Evolutionary conservation across 208 protist genomes (phyloP).

Genomic region (Leishmania gerbilli): DNA sequence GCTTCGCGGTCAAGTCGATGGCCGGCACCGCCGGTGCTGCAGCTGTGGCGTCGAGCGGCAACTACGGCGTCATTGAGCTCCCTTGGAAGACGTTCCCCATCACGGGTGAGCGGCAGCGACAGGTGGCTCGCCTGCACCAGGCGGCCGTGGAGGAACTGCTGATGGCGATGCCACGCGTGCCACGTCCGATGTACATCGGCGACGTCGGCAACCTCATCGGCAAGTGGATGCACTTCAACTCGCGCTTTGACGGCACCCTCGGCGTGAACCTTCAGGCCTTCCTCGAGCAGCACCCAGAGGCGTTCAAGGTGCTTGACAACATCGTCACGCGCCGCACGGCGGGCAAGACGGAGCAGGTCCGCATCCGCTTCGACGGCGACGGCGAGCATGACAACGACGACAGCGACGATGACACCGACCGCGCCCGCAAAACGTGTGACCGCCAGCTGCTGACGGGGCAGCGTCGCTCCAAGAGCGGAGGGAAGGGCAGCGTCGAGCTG

Average conservation of each 20-base stretch:
- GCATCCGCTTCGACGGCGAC: conserved; percentile 77
- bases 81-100: conserved; percentile 65
- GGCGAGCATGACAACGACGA: conserved; percentile 53
- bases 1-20: conserved; percentile 44
- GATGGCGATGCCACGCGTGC: conserved; percentile 82
- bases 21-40: conserved; percentile 2
- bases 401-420: conserved; percentile 38
- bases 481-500: conserved; percentile 40
- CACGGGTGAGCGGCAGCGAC: conserved; percentile 43
- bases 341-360: conserved; percentile 65
- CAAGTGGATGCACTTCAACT: conserved; percentile 86
- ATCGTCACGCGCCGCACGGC: conserved; percentile 72
- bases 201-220: conserved; percentile 88
- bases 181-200: conserved; percentile 82
- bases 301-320: conserved; percentile 65
- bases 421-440: conserved; percentile 53
- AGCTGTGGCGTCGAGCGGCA: background rate
- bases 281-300: conserved; percentile 62
- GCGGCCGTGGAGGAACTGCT: conserved; percentile 81
- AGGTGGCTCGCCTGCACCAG: conserved; percentile 43
- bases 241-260: conserved; percentile 73
- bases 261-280: conserved; percentile 78
- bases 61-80: conserved; percentile 36
- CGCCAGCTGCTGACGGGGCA: conserved; percentile 70
- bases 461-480: conserved; percentile 24